Evolutionary conservation across 495 filamentous ascomycete genomes (phyloP), one percentile per base, ranked within the genome.

Genomic region (Trichodelitschia bisporula): DNA sequence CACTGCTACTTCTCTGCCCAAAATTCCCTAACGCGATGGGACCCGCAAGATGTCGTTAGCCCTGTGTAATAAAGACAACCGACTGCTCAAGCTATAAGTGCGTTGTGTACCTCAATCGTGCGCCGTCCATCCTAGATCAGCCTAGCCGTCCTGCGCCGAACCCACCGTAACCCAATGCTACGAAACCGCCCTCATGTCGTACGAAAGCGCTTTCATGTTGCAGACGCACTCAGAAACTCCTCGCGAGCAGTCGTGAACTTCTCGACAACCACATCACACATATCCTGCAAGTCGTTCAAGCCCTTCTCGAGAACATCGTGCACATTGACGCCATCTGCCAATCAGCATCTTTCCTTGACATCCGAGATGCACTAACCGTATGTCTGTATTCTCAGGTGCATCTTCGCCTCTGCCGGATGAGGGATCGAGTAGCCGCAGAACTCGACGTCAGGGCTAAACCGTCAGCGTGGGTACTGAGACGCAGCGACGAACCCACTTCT

Each of bases 391-490:
- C 86, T 67, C 18, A 97, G 52, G 46, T 93, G 89, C 86, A 97
- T 92, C 53, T 89, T 83, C 9, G 69, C 53, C 45, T 97, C 86
- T 12, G 83, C 90, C 19, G 89, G 86, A 56, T 97, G 86, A 5
- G 86, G 86, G 32, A 97, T 95, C 3, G 86, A 80, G 47, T 97
- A 95, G 26, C 83, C 86, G 55, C 89, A 95, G 54, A 97, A 86
- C 44, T 97, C 86, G 19, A 97, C 86, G 26, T 77, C 65, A 19
- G 86, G 86, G 48, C 84, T 90, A 35, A 34, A 23, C 34, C 35
- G n/a, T 21, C 19, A 9, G 15, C 14, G 28, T 4, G 17, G 30
- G 19, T 18, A 10, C 15, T 8, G 15, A 26, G 20, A 13, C 20
- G 2, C 3, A 14, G 5, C 15, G 24, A 6, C 3, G 19, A 16